phyloP scores from a whole-genome alignment of 768 basidiomycete species.

The Rhizopogon vulgaris region DNA sequence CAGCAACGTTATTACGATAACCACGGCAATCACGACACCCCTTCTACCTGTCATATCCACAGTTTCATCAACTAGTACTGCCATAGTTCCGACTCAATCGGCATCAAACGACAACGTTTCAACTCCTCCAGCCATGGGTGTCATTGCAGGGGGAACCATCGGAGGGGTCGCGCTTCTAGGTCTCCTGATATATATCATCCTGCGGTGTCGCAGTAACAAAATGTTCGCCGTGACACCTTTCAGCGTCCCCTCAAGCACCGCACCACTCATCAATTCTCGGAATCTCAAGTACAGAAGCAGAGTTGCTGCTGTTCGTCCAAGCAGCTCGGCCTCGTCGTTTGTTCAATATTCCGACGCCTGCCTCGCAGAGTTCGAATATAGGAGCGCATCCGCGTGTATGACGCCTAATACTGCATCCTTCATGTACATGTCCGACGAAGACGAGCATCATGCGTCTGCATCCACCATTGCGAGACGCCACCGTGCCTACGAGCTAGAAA shows the following conservation, averaged over 20 bases:
- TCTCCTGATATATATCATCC: not conserved
- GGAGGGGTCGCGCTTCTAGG: not conserved
- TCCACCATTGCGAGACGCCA: not conserved
- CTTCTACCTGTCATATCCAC: not conserved
- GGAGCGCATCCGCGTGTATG: not conserved
- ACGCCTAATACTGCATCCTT: not conserved
- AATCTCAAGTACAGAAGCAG: not conserved
- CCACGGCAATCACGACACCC: not conserved
- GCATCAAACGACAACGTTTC: not conserved
- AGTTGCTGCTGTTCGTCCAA: not conserved
- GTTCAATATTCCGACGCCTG: constrained; percentile 1
- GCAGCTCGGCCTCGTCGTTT: constrained; percentile 1
- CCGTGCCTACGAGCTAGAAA: not conserved
- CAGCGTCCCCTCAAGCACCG: not conserved
- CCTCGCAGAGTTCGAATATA: not conserved
- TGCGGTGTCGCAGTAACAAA: not conserved
- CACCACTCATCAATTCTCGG: not conserved
- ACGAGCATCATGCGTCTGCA: not conserved
- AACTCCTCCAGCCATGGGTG: not conserved
- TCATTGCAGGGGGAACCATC: not conserved
- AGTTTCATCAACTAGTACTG: not conserved
- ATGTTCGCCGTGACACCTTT: not conserved
- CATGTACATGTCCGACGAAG: not conserved
- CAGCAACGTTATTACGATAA: too few relatives aligned
- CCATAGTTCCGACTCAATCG: not conserved